Evolutionary conservation across 306 rosid genomes (phyloP), one percentile per base, ranked within the genome.

Genomic region (Rosa persica): DNA sequence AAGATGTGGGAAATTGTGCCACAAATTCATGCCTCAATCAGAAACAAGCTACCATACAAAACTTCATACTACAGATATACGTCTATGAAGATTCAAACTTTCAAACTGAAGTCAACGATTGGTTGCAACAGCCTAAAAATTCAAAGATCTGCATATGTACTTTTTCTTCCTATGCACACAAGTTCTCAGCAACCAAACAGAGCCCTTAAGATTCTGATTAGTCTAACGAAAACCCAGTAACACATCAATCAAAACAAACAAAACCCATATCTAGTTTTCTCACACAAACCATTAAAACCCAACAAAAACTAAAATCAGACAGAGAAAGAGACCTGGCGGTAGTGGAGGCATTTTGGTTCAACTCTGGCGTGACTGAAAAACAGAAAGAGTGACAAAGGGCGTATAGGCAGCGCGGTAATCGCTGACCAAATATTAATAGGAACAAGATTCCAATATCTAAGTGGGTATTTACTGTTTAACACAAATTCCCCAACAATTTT

Each of bases 291-390:
- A 8, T 30, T 3, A 3, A 61, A 78, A 38, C 39, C 30, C 49
- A 49, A 64, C 30, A 73, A 20, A 58, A 19, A 11, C 36, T 19
- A 10, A 43, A 22, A 8, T 0, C 43, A 47, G 52, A 57, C n/a
- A 22, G 16, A 65, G 78, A 64, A 4, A 77, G 72, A 77, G 54
- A 82, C 85, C 85, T 82, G 36, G 36, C 36, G 36, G 36, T 30
- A 30, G 36, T 30, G 36, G 36, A 2, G 81, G 6, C 81, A 23
- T 27, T 62, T 62, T 40, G 13, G 66, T 51, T 72, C 20, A 47
- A 20, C 66, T 34, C n/a, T 19, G 64, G 6, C n/a, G 77, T 20
- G 17, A 48, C 54, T n/a, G 67, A 36, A 48, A 5, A 23, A 25
- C 67, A 61, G 25, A 2, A 6, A 25, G 42, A 2, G 6, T 22